Evolutionary conservation across 805 yeast species (phyloP), one percentile per base, ranked within the genome.

Genomic region (Monosporozyma aerobia): DNA sequence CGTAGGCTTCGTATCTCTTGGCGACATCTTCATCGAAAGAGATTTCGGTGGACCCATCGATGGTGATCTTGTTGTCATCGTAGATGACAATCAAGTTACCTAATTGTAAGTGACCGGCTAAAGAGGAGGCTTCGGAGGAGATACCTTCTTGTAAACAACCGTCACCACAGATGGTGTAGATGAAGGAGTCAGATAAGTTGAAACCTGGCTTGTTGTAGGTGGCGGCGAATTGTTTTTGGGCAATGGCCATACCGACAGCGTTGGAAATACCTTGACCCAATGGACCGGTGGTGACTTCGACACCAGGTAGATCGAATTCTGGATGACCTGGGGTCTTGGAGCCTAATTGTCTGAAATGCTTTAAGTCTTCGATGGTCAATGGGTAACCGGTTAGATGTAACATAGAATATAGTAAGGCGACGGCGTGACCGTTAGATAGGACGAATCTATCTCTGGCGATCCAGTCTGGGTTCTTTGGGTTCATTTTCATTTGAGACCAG

Each of bases 91-190:
- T 88, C 76, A 92, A 81, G 78, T 90, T 90, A 71, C 87, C 87
- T 71, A 94, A 82, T 78, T 89, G 80, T 73, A 92, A 78, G 75
- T 92, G 98, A 65, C 99, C 99, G 58, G 99, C 99, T 56, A 90
- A 74, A 40, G 98, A 92, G 62, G 81, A 80, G 52, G 97, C 95
- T 78, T 92, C 99, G 54, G 94, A 81, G 56, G 97, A 81, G 57
- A 92, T 89, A 81, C 99, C 99, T 79, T 92, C 99, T 90, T 85
- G 86, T 78, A 92, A 78, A 78, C 98, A 94, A 63, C 98, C 99
- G 65, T 92, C 99, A 76, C 99, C 99, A 54, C 88, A 73, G 77
- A 94, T 82, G 61, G 74, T 72, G 75, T 82, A 92, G 57, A 89
- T 82, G 80, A 76, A 80, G 70, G 81, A 80, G 75, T 88, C 87